A percentile compares a stretch with the other conserved stretches of the same genome.
Evolutionary conservation across 768 basidiomycete genomes (phyloP).

Genomic region (Rhodocollybia butyracea): DNA sequence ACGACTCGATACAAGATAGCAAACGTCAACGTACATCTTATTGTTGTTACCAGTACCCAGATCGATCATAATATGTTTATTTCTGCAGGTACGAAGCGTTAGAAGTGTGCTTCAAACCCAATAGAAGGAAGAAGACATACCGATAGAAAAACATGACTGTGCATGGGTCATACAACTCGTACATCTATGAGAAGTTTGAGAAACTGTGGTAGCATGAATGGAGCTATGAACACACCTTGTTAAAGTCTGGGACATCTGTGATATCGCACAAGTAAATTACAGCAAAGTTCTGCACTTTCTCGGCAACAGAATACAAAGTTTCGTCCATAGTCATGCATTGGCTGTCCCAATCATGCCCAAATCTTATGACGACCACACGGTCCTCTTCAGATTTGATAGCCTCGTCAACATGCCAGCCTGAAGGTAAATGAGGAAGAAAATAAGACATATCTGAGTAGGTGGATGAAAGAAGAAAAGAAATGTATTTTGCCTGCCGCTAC

Average conservation of each 20-base stretch:
- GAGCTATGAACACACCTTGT: slow-evolving; percentile 62
- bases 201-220: not conserved
- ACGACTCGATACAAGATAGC: not conserved
- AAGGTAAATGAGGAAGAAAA: slow-evolving; percentile 83
- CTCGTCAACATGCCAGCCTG: slow-evolving; percentile 99
- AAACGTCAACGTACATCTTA: slow-evolving; percentile 73
- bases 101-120: slow-evolving; percentile 6
- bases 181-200: slow-evolving; percentile 66
- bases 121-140: slow-evolving; percentile 38
- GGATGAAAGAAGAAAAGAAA: not conserved
- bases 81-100: slow-evolving; percentile 42
- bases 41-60: slow-evolving; percentile 99
- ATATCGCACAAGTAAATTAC: slow-evolving; percentile 96
- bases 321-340: slow-evolving; percentile 99
- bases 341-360: slow-evolving; percentile 90
- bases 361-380: slow-evolving; percentile 89
- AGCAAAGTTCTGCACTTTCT: slow-evolving; percentile 98
- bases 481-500: not conserved
- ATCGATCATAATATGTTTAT: slow-evolving; percentile 99
- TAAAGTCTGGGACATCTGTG: slow-evolving; percentile 96
- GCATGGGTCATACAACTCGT: slow-evolving; percentile 95
- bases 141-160: slow-evolving; percentile 99
- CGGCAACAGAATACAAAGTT: slow-evolving; percentile 85
- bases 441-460: slow-evolving; percentile 61
- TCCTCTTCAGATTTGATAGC: slow-evolving; percentile 99